A percentile compares a stretch with the other conserved stretches of the same genome.
Conservation (phyloP, 108 stramenopile genomes). For the Parietichytrium sp. region DNA sequence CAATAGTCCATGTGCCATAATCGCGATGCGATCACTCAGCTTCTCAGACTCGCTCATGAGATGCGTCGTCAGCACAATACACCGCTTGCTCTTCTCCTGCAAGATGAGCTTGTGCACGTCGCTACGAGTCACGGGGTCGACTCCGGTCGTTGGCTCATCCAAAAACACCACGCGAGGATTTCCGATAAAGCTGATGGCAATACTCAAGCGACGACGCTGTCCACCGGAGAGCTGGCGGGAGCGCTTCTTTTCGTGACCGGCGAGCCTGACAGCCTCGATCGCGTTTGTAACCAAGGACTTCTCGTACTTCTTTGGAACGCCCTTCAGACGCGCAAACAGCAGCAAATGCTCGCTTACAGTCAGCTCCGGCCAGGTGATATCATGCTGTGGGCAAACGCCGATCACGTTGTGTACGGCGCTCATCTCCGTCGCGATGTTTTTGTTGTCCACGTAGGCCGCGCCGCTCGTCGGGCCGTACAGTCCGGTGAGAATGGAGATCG, state of each 20-base stretch:
- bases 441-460: conserved; percentile 57
- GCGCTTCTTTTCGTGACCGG: too few species aligned
- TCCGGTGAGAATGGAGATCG: conserved; percentile 71
- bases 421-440: background rate
- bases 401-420: conserved; percentile 29
- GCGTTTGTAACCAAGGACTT: background rate
- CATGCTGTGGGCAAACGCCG: conserved; percentile 65
- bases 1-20: conserved; percentile 52
- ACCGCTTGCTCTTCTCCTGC: background rate
- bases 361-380: conserved; percentile 60
- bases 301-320: conserved; percentile 20
- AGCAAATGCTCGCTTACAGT: conserved; percentile 63
- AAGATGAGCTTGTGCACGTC: background rate
- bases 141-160: conserved; percentile 35
- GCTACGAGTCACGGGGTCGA: background rate
- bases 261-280: background rate
- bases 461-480: conserved; percentile 68
- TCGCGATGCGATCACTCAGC: conserved; percentile 57
- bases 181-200: background rate
- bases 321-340: conserved; percentile 59
- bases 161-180: background rate
- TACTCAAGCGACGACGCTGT: background rate
- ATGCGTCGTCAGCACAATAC: conserved; percentile 59
- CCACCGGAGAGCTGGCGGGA: conserved; percentile 7
- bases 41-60: conserved; percentile 64